phyloP scores from a whole-genome alignment of 441 rosid genomes.

The Populus hybrid region DNA sequence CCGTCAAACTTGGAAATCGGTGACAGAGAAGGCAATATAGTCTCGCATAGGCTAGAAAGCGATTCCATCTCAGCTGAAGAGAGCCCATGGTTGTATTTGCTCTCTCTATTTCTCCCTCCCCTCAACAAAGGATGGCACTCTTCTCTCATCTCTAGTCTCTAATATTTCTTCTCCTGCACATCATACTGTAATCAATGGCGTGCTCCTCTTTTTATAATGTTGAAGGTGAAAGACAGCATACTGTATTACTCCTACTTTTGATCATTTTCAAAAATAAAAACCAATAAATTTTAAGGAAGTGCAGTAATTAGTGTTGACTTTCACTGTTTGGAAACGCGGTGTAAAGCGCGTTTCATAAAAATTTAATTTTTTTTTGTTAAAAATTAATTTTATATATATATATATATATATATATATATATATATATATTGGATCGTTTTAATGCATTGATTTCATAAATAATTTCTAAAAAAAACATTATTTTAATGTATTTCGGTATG shows the following conservation, averaged over 20 bases:
- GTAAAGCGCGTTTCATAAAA: no score
- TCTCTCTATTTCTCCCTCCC: constrained; percentile 18
- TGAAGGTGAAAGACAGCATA: background rate
- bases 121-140: constrained; percentile 38
- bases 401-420: no score
- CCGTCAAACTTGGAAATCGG: constrained; percentile 3
- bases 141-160: constrained; percentile 21
- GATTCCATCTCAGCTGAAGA: constrained; percentile 51
- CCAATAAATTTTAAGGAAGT: no score
- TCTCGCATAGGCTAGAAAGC: constrained; percentile 49
- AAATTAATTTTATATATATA: no score
- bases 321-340: no score
- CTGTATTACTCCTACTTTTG: no score
- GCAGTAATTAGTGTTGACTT: no score
- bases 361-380: no score
- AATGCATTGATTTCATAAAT: no score
- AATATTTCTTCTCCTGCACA: background rate
- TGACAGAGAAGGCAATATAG: constrained; percentile 51
- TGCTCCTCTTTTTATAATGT: background rate
- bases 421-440: no score
- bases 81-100: constrained; percentile 36
- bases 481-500: fast-evolving
- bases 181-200: background rate
- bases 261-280: no score
- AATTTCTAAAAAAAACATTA: no score